phyloP scores from a whole-genome alignment of 768 basidiomycete genomes.

The Mycena pura region DNA sequence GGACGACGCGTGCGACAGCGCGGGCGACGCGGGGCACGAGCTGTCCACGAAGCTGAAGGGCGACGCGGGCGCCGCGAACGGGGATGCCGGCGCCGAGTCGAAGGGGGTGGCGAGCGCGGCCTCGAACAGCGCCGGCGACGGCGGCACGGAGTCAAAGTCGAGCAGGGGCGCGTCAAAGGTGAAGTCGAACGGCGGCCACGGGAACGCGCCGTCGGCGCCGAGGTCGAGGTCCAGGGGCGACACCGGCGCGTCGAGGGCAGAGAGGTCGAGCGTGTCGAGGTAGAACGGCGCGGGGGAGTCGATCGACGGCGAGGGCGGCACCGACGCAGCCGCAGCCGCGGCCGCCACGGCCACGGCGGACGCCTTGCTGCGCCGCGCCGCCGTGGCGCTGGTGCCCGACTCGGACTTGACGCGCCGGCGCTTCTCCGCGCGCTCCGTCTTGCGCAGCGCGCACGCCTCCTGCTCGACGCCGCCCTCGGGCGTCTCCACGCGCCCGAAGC shows the following conservation, averaged over 20 bases:
- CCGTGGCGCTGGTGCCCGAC: background rate
- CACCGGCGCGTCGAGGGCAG: background rate
- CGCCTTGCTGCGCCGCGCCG: too few relatives aligned
- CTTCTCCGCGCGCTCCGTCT: background rate
- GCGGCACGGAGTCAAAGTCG: background rate
- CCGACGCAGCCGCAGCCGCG: background rate
- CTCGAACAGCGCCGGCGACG: background rate
- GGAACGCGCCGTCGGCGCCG: background rate
- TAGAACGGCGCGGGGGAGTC: background rate
- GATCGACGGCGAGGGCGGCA: background rate
- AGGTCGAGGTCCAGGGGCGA: background rate
- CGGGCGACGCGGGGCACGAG: slow-evolving; percentile 12
- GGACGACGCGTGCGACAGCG: slow-evolving; percentile 2
- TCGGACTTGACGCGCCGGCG: background rate
- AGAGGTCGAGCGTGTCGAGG: too few relatives aligned
- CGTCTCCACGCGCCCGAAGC: slow-evolving; percentile 16
- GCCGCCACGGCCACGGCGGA: too few relatives aligned
- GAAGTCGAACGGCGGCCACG: background rate
- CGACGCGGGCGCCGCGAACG: background rate
- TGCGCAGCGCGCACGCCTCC: background rate
- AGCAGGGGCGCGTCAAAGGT: background rate
- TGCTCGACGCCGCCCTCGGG: slow-evolving; percentile 5
- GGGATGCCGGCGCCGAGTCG: background rate
- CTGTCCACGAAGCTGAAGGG: background rate
- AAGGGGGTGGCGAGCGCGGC: background rate